Percentiles rank a stretch among this genome's conserved stretches.
These are phyloP conservation scores for Fusarium continuum DNA, from an alignment of 2,329 filamentous ascomycete species.

Conservation along the genomic window DNA sequence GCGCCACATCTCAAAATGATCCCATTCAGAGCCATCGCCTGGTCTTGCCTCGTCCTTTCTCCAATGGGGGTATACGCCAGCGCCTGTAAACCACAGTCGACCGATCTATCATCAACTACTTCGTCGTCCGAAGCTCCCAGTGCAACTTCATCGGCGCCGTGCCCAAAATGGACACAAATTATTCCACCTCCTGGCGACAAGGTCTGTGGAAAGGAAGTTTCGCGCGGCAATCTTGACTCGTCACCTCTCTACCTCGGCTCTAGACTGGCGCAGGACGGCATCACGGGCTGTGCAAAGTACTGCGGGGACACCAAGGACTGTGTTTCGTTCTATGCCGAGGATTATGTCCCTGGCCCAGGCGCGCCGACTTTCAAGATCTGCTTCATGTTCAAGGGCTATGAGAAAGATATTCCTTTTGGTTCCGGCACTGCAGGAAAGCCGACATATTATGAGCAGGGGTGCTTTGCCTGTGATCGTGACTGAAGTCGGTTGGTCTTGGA, in stretches of 20 bases:
- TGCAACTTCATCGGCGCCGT: not conserved
- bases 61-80: not conserved
- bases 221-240: not conserved
- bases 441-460: not conserved
- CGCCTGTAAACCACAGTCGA: slow-evolving; percentile 5
- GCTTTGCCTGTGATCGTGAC: not conserved
- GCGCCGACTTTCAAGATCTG: not conserved
- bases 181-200: not conserved
- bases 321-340: slow-evolving; percentile 1
- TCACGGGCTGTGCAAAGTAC: not conserved
- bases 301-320: not conserved
- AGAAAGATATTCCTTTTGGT: not conserved
- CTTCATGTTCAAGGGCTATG: not conserved
- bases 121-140: not conserved
- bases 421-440: fast-evolving
- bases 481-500: not conserved
- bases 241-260: not conserved
- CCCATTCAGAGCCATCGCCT: not conserved
- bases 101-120: fast-evolving
- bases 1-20: not conserved
- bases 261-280: not conserved
- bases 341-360: not conserved
- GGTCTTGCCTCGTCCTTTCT: not conserved
- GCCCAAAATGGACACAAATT: not conserved
- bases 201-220: not conserved